Base-by-base conservation (phyloP, 352 stramenopile genomes). In the Phytophthora ohioensis region DNA sequence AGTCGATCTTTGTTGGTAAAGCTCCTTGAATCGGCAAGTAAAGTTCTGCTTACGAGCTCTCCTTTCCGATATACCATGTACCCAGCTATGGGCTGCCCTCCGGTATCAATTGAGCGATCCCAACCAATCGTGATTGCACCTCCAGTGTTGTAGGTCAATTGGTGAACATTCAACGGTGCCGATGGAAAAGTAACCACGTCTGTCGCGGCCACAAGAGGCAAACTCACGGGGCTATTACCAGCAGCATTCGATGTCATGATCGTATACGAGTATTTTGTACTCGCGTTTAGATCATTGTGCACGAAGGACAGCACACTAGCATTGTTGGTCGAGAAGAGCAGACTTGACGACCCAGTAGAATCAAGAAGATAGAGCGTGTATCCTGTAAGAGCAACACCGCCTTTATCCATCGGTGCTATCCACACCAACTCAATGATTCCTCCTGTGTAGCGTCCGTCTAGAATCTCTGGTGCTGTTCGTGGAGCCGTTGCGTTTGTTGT, bases 31-130 rank as follows among this genome's bases (percentile, higher is more conserved):
- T 30, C 45, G 2, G 79, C 30, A n/a, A 57, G 31, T 3, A 88
- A 51, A 0, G 77, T 72, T 3, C 65, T 54, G 3, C 59, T 71
- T 11, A 91, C 59, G 0, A 64, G 12, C 0, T 45, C 60, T 8
- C 79, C 78, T 45, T 91, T 78, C 8, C 84, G 80, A 60, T 90
- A 91, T 0, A 93, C 52, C 64, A 68, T 80, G 42, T 89, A 93
- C 2, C 65, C 64, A 11, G 34, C 60, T 4, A 93, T 73, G 0
- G 79, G 69, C 15, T 86, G 75, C 0, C 85, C 85, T 5, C 85
- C 85, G 2, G 76, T 76, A 36, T 93, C 85, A n/a, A 87, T 36
- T 0, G 82, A 80, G 3, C 67, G 75, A 35, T 83, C 69, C 85
- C 85, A 93, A 5, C 71, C 79, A 31, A 91, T 81, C 39, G 79